Evolutionary conservation across 495 filamentous ascomycete species (phyloP).

Genomic region (Lasiosphaeriaceae sp.): DNA sequence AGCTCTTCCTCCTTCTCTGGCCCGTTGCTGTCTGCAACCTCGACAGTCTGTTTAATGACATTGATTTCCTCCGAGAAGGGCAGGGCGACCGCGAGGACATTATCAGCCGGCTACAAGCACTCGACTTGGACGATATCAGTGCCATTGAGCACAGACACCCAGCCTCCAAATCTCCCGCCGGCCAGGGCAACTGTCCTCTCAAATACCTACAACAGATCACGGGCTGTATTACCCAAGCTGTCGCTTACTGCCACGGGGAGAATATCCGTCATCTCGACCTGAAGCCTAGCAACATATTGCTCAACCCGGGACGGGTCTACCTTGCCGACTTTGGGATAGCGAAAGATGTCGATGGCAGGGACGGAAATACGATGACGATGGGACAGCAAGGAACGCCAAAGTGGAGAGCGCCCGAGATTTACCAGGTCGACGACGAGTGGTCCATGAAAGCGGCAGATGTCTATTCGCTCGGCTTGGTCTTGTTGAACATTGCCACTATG

Average conservation of each 20-base stretch:
- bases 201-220: constrained; percentile 29
- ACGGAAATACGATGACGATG: constrained; percentile 32
- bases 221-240: constrained; percentile 37
- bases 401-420: constrained; percentile 36
- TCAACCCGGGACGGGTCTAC: constrained; percentile 34
- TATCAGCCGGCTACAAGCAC: constrained; percentile 20
- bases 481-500: constrained; percentile 32
- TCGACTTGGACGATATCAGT: constrained; percentile 28
- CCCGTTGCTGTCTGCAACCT: constrained; percentile 42
- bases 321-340: constrained; percentile 43
- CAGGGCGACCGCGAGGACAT: constrained; percentile 31
- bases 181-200: constrained; percentile 21
- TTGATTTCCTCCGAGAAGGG: constrained; percentile 28
- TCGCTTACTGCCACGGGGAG: constrained; percentile 37
- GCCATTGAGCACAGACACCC: constrained; percentile 13
- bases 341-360: constrained; percentile 31
- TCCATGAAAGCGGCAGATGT: constrained; percentile 35
- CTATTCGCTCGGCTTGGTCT: constrained; percentile 34
- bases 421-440: constrained; percentile 26
- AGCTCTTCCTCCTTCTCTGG: constrained; percentile 39
- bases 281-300: constrained; percentile 41
- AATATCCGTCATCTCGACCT: constrained; percentile 41
- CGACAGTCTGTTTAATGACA: constrained; percentile 32
- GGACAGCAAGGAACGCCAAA: constrained; percentile 30
- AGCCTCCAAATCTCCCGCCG: background rate